Evolutionary conservation across 2,329 filamentous ascomycete species (phyloP).

Genomic region (Penicillium olsonii): DNA sequence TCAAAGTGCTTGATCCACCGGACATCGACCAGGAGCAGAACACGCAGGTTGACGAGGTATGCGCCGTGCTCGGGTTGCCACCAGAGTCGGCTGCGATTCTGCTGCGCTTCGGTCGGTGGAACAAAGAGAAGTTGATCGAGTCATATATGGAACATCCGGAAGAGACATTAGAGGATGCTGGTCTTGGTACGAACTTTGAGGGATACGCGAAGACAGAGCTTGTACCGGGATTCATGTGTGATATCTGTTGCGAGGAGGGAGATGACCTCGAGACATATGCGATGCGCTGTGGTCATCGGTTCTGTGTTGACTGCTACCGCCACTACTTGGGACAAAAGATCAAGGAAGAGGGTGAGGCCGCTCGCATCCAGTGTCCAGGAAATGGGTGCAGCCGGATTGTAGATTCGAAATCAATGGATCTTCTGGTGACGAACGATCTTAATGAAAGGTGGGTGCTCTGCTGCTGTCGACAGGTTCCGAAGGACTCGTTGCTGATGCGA

Average conservation of each 20-base stretch:
- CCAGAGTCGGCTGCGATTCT: constrained; percentile 90
- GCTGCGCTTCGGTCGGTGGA: constrained; percentile 88
- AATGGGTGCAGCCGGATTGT: constrained; percentile 87
- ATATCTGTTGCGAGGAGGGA: constrained; percentile 94
- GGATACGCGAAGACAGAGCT: constrained; percentile 68
- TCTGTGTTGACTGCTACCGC: constrained; percentile 87
- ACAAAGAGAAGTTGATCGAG: constrained; percentile 92
- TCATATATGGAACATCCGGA: constrained; percentile 90
- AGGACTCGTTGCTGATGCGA: constrained; percentile 14
- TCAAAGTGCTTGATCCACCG: constrained; percentile 73
- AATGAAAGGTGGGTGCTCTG: constrained; percentile 52
- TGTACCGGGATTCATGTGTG: constrained; percentile 78
- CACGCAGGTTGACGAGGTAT: constrained; percentile 83
- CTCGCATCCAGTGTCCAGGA: constrained; percentile 88
- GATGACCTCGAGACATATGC: constrained; percentile 78
- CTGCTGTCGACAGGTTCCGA: background rate
- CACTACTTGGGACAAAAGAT: constrained; percentile 94
- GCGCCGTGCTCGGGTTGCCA: constrained; percentile 83
- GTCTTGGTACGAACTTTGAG: constrained; percentile 67
- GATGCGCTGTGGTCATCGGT: constrained; percentile 92
- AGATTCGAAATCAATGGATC: constrained; percentile 81
- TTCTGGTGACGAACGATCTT: constrained; percentile 65
- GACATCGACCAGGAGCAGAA: constrained; percentile 87
- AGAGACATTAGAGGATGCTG: constrained; percentile 79
- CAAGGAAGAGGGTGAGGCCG: constrained; percentile 90